Percentiles rank a stretch among this genome's conserved stretches.
These are phyloP conservation scores for Vicia faba DNA, from an alignment of 306 rosid species.

Conservation along the genomic window DNA sequence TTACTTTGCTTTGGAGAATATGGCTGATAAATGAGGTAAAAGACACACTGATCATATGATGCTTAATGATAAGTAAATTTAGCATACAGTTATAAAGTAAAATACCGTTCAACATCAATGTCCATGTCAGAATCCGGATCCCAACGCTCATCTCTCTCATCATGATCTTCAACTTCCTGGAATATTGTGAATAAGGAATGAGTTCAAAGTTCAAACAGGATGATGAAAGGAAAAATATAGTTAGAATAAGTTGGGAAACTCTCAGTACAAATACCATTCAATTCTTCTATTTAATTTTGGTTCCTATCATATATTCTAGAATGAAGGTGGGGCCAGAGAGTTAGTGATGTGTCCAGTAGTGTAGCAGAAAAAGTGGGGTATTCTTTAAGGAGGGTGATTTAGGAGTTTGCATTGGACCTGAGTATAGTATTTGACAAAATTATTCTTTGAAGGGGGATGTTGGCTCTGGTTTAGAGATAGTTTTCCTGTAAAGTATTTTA, in stretches of 20 bases:
- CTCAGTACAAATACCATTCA: background rate
- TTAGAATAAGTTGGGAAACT: background rate
- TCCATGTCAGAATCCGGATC: conserved; percentile 79
- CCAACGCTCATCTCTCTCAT: conserved; percentile 58
- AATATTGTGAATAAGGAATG: conserved; percentile 23
- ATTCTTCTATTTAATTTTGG: conserved; percentile 8
- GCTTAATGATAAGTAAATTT: conserved; percentile 17
- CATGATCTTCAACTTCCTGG: conserved; percentile 73
- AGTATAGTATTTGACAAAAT: background rate
- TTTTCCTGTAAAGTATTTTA: background rate
- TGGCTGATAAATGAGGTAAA: conserved; percentile 51
- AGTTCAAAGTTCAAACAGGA: background rate
- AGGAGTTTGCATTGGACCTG: background rate
- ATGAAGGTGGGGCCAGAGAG: background rate
- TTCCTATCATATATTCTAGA: background rate
- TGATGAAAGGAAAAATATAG: background rate
- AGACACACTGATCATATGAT: conserved; percentile 23
- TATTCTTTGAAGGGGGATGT: background rate
- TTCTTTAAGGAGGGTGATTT: background rate
- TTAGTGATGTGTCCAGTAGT: background rate
- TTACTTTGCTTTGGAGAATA: conserved; percentile 60
- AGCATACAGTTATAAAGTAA: conserved; percentile 23
- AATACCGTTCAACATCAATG: conserved; percentile 66
- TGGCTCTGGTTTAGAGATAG: background rate
- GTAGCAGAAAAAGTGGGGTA: background rate